Conservation (phyloP, 2,329 filamentous ascomycete species). For the Thielaviopsis euricoi region DNA sequence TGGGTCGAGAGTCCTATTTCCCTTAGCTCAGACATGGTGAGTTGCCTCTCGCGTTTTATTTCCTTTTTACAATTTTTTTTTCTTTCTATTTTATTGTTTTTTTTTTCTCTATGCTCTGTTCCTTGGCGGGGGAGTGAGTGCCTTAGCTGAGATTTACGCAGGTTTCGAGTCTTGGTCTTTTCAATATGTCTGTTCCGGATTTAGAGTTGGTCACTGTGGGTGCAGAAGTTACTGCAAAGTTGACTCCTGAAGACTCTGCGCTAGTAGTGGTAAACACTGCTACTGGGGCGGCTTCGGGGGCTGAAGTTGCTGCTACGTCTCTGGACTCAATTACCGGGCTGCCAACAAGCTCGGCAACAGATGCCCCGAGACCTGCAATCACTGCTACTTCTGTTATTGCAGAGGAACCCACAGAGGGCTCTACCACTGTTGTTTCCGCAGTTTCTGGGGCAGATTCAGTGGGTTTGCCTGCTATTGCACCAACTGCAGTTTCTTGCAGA, state of each 20-base stretch:
- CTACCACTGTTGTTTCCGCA: background rate
- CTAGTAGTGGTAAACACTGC: no score
- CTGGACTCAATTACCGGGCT: no score
- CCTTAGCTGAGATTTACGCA: conserved; percentile 18
- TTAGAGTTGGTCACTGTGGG: conserved; percentile 23
- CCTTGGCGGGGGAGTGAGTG: background rate
- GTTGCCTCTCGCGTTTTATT: background rate
- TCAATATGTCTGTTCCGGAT: conserved; percentile 30
- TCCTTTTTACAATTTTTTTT: background rate
- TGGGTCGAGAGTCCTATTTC: conserved; percentile 3
- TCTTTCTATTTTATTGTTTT: no score
- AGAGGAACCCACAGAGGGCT: background rate
- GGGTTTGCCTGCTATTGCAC: background rate
- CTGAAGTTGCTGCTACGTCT: no score
- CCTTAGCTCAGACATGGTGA: conserved; percentile 4
- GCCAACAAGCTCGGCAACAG: conserved; percentile 11
- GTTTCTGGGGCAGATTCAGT: background rate
- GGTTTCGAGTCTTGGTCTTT: conserved; percentile 37
- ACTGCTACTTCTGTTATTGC: background rate
- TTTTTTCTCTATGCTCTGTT: no score
- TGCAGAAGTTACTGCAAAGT: no score
- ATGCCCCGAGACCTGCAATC: conserved; percentile 13
- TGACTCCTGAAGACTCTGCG: no score
- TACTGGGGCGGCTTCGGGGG: no score
- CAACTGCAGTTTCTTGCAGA: no score